Percentiles rank a stretch among this genome's conserved stretches.
Conservation (phyloP, 345 rosid species). For the Nephelium lappaceum region DNA sequence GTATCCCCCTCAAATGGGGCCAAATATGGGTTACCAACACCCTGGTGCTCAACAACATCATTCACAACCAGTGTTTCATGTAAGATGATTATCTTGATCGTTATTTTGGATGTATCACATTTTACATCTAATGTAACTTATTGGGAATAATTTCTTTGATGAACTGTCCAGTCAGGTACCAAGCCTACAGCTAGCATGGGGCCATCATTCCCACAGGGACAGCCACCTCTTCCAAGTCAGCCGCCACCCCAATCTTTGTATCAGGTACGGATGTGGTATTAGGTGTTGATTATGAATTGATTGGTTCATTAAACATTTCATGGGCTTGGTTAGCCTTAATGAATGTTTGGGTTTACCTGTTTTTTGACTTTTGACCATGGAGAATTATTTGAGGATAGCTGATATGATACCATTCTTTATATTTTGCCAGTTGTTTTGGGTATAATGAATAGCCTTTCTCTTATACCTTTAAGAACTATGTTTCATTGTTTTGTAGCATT, state of each 20-base stretch:
- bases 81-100: conserved; percentile 43
- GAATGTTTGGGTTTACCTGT: background rate
- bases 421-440: background rate
- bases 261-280: conserved; percentile 49
- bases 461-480: background rate
- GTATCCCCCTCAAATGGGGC: conserved; percentile 63
- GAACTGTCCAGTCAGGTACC: conserved; percentile 53
- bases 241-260: conserved; percentile 50
- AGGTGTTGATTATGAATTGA: background rate
- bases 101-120: conserved; percentile 1
- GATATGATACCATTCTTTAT: background rate
- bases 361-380: conserved; percentile 3
- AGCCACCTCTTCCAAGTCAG: conserved; percentile 61
- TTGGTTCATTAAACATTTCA: background rate
- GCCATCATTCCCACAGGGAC: conserved; percentile 71
- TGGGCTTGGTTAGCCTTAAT: background rate
- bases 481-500: background rate
- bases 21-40: conserved; percentile 69
- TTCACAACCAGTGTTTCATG: conserved; percentile 77
- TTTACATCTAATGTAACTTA: background rate
- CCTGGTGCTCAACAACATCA: conserved; percentile 70
- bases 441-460: background rate
- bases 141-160: conserved; percentile 27
- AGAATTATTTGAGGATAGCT: too few species aligned
- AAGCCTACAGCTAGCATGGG: conserved; percentile 59